Evolutionary conservation across 2,329 filamentous ascomycete species (phyloP).

Genomic region (Cladophialophora chaetospira): DNA sequence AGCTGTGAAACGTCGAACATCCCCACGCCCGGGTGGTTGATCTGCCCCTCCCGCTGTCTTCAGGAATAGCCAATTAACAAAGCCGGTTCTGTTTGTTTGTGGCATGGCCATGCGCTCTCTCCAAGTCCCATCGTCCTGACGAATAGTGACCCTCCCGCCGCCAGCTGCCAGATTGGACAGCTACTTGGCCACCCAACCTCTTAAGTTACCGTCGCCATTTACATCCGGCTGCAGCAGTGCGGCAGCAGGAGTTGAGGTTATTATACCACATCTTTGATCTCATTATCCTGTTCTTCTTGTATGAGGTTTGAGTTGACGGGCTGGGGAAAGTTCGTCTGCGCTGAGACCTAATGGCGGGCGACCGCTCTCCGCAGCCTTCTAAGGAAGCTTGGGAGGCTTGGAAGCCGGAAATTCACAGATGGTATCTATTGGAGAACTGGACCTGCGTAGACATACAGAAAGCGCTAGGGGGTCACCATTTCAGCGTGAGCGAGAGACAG

Average conservation of each 20-base stretch:
- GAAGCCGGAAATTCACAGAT: conserved; percentile 14
- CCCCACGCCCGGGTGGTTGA: too few species aligned
- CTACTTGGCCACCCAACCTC: not conserved
- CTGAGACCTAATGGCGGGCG: conserved; percentile 11
- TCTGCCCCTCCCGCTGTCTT: too few species aligned
- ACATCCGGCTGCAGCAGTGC: too few species aligned
- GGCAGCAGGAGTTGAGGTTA: too few species aligned
- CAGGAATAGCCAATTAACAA: too few species aligned
- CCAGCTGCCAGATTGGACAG: not conserved
- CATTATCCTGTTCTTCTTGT: too few species aligned
- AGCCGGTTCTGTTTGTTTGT: too few species aligned
- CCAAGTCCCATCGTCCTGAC: not conserved
- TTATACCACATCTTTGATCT: too few species aligned
- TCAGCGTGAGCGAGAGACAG: conserved; percentile 24
- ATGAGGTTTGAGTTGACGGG: too few species aligned
- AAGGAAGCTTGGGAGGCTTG: conserved; percentile 24
- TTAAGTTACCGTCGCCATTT: not conserved
- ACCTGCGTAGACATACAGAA: conserved; percentile 18
- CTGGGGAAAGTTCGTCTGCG: too few species aligned
- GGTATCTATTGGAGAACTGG: conserved; percentile 24
- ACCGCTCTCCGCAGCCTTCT: conserved; percentile 12
- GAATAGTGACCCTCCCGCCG: not conserved
- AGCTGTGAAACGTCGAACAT: too few species aligned
- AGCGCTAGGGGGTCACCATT: conserved; percentile 11
- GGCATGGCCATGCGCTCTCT: not conserved